Conservation (phyloP, 2,329 filamentous ascomycete species). For the Neobulgaria alba region DNA sequence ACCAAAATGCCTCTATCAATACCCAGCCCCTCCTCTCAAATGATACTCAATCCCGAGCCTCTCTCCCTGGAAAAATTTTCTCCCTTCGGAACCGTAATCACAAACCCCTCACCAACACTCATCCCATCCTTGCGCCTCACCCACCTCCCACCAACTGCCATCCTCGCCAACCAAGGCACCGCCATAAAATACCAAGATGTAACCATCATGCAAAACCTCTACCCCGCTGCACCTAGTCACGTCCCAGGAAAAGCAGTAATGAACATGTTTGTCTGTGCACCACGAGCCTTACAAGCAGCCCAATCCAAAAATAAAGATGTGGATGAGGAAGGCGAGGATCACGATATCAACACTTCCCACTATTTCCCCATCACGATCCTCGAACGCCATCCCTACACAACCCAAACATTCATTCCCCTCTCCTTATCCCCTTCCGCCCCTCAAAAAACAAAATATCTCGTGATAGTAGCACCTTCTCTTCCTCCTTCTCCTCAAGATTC, state of each 20-base stretch:
- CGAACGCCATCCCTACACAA: slow-evolving; percentile 88
- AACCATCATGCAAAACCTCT: slow-evolving; percentile 64
- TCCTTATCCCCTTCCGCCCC: slow-evolving; percentile 39
- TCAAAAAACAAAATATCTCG: slow-evolving; percentile 55
- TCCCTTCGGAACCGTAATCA: slow-evolving; percentile 74
- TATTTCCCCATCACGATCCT: slow-evolving; percentile 68
- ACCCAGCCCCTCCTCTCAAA: slow-evolving; percentile 1
- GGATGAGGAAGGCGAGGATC: slow-evolving; percentile 24
- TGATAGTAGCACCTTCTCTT: slow-evolving; percentile 79
- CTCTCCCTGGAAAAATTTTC: slow-evolving; percentile 63
- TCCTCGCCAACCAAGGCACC: slow-evolving; percentile 73
- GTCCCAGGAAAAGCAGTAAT: slow-evolving; percentile 53
- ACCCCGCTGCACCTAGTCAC: slow-evolving; percentile 54
- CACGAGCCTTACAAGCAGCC: slow-evolving; percentile 31
- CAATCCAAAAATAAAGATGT: slow-evolving; percentile 1
- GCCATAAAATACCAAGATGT: slow-evolving; percentile 82
- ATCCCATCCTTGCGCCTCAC: slow-evolving; percentile 36
- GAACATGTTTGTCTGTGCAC: slow-evolving; percentile 63
- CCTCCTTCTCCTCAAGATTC: slow-evolving; percentile 34
- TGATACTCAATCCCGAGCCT: slow-evolving; percentile 47
- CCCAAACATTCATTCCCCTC: slow-evolving; percentile 85
- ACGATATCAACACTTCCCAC: too few relatives aligned
- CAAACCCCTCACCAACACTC: slow-evolving; percentile 57
- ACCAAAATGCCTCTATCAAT: slow-evolving; percentile 18
- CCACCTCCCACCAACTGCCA: slow-evolving; percentile 35